Percentiles rank a stretch among this genome's conserved stretches.
Evolutionary conservation across 2,329 filamentous ascomycete species (phyloP).

Genomic region (Beauveria rudraprayagi): DNA sequence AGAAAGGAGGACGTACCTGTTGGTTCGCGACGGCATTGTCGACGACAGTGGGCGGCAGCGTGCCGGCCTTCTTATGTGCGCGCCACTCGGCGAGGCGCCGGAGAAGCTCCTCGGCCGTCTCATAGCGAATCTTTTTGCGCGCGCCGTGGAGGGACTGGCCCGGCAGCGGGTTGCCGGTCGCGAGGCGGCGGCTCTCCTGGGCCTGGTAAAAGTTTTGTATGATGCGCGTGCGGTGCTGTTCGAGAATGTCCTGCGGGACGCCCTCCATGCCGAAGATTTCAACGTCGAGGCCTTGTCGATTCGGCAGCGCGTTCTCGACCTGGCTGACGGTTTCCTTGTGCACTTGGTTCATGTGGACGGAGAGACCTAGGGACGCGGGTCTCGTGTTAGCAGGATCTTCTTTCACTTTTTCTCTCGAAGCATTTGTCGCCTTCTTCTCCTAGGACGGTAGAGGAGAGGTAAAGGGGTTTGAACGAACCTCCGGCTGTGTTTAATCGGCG

Average conservation of each 20-base stretch:
- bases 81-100: slow-evolving; percentile 71
- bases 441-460: neutral
- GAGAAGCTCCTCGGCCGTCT: slow-evolving; percentile 71
- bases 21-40: neutral
- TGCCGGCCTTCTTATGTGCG: slow-evolving; percentile 53
- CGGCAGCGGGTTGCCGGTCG: slow-evolving; percentile 75
- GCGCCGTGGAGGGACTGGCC: slow-evolving; percentile 57
- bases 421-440: neutral
- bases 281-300: slow-evolving; percentile 75
- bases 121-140: slow-evolving; percentile 63
- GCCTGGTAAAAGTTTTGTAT: slow-evolving; percentile 77
- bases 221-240: slow-evolving; percentile 80
- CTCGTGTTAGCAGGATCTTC: neutral
- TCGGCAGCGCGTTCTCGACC: slow-evolving; percentile 87
- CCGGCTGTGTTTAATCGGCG: slow-evolving; percentile 88
- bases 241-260: slow-evolving; percentile 76
- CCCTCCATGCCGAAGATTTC: slow-evolving; percentile 99
- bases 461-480: slow-evolving; percentile 47
- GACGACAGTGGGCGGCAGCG: slow-evolving; percentile 33
- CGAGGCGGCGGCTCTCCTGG: slow-evolving; percentile 71
- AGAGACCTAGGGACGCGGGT: slow-evolving; percentile 55
- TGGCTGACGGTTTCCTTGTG: slow-evolving; percentile 85
- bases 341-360: slow-evolving; percentile 96
- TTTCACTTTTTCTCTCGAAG: neutral
- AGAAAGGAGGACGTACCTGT: neutral